Evolutionary conservation across 2,329 filamentous ascomycete genomes (phyloP), one percentile per base, ranked within the genome.

Genomic region (Trichoderma breve): DNA sequence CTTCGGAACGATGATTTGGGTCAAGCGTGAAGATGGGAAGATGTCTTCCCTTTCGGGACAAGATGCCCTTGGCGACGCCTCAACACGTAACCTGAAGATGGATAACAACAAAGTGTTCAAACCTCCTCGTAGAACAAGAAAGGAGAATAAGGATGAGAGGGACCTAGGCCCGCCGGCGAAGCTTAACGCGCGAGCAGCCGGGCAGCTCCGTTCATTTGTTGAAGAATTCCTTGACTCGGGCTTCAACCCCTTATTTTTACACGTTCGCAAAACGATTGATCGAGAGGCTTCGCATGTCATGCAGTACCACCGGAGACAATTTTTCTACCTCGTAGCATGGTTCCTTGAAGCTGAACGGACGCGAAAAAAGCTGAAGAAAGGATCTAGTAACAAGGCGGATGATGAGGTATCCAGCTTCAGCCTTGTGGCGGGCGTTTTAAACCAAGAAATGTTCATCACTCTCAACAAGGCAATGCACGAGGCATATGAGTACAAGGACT

Each of bases 1-100:
- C 39, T 99, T 98, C 78, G 96, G 96, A 3, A 97, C 95, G 12
- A 98, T 98, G 93, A 90, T 98, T 39, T 98, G 95, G 95, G 90
- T 99, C 47, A 94, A 97, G 83, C 87, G 95, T 71, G 92, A 94
- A 63, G 92, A 95, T 76, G 90, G 92, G 65, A 95, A 95, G 77
- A 89, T 96, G 76, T 92, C 93, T 0, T 94, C 95, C 0, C 88
- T 99, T 2, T 95, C 94, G 0, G 96, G 96, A 1, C 95, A 98
- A 79, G 92, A 94, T 76, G 93, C 93, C 5, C 87, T 99, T 58
- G 88, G 90, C 3, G 90, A 94, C 76, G 88, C 90, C 7, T 87
- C 92, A 9, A 88, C 88, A 51, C 92, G 92, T 7, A 88, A 97
- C 75, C 87, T 92, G 65, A 97, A 97, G 80, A 94, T 99, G 89